phyloP scores from a whole-genome alignment of 108 stramenopile genomes.

The Cyclotella sp. region DNA sequence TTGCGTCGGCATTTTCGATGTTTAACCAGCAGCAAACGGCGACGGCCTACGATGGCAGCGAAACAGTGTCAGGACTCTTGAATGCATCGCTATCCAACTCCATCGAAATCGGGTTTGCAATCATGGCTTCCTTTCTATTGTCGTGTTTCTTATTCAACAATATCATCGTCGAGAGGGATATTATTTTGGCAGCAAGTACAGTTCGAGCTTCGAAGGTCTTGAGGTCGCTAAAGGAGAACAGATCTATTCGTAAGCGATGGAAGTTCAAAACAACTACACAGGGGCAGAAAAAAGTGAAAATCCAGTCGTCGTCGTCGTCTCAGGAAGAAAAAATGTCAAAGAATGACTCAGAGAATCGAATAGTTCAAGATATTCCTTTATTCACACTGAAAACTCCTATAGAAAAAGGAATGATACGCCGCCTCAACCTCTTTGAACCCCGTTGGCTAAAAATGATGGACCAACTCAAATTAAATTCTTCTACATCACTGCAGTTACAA shows the following conservation, averaged over 20 bases:
- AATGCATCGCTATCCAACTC: conserved; percentile 5
- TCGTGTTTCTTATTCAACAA: conserved; percentile 59
- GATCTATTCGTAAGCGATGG: conserved; percentile 62
- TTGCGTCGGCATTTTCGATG: conserved; percentile 34
- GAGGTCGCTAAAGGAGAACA: conserved; percentile 36
- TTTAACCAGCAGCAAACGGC: conserved; percentile 16
- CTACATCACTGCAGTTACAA: not conserved
- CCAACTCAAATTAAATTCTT: conserved; percentile 8
- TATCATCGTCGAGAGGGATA: conserved; percentile 56
- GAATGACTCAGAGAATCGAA: not conserved
- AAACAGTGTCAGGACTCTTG: not conserved
- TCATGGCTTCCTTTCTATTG: conserved; percentile 49
- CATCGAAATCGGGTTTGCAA: conserved; percentile 27
- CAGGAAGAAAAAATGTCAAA: not conserved
- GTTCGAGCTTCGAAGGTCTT: conserved; percentile 39
- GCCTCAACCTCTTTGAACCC: conserved; percentile 66
- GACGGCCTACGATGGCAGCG: conserved; percentile 13
- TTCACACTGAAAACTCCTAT: conserved; percentile 62
- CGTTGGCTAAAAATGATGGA: conserved; percentile 73
- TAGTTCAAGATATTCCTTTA: conserved; percentile 33
- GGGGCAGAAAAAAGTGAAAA: not conserved
- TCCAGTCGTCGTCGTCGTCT: not conserved
- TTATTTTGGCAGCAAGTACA: conserved; percentile 47
- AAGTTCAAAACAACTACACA: conserved; percentile 33
- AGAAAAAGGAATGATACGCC: conserved; percentile 35